phyloP scores from a whole-genome alignment of 192 early-diverging fungal genomes.

The Coemansia sp. region DNA sequence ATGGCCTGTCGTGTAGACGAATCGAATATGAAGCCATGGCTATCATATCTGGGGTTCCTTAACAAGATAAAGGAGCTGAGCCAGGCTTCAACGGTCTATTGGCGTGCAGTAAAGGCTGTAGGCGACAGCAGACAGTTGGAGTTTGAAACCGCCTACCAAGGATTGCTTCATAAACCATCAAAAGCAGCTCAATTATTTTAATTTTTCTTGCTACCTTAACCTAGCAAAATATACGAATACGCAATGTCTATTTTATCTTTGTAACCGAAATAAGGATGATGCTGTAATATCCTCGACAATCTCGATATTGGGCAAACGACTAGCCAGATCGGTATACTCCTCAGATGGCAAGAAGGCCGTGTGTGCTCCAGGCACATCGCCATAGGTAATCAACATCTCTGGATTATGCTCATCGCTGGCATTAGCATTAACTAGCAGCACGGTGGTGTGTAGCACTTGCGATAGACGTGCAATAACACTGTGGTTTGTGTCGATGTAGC shows the following conservation, averaged over 20 bases:
- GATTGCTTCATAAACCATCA: neutral
- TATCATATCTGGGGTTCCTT: constrained; percentile 32
- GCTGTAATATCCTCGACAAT: constrained; percentile 9
- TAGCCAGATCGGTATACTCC: too few relatives aligned
- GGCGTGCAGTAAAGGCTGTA: constrained; percentile 33
- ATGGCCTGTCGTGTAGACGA: constrained; percentile 32
- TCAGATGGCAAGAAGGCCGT: neutral
- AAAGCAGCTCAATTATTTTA: neutral
- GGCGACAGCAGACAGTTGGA: constrained; percentile 2
- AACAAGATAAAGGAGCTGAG: constrained; percentile 11
- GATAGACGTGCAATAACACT: constrained; percentile 26
- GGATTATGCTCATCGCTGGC: too few relatives aligned
- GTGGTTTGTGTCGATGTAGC: constrained; percentile 34
- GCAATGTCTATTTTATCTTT: too few relatives aligned
- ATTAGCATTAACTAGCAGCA: constrained; percentile 3
- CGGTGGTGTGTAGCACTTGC: constrained; percentile 17
- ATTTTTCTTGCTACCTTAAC: neutral
- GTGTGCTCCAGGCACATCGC: constrained; percentile 18
- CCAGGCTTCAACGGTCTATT: constrained; percentile 26
- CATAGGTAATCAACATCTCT: constrained; percentile 3
- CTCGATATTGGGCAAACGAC: too few relatives aligned
- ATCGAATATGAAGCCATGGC: constrained; percentile 24
- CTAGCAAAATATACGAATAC: neutral
- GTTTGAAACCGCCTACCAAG: constrained; percentile 7
- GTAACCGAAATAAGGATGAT: too few relatives aligned